These are phyloP conservation scores for Scytalidium sp. DNA, from an alignment of 2,329 filamentous ascomycete genomes.

Conservation along the genomic window DNA sequence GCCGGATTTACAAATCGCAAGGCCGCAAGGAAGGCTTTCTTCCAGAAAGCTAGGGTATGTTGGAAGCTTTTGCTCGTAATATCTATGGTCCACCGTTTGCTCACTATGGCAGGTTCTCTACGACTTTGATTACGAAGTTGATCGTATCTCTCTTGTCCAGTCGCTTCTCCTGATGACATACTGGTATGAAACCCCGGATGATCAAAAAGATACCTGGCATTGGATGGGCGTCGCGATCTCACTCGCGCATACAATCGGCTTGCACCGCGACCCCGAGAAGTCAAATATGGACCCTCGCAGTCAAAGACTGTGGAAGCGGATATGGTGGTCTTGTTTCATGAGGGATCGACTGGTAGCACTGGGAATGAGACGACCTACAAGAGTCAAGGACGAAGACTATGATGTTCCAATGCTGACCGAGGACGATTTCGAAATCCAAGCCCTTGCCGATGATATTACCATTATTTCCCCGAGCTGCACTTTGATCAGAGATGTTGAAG, in stretches of 20 bases:
- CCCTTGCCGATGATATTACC: constrained; percentile 64
- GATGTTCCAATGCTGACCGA: constrained; percentile 88
- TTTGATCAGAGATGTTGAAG: constrained; percentile 64
- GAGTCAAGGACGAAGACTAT: constrained; percentile 91
- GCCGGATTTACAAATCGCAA: constrained; percentile 78
- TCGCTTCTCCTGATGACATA: constrained; percentile 90
- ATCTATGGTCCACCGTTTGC: constrained; percentile 3
- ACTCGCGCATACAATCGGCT: constrained; percentile 86
- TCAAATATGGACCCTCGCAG: constrained; percentile 72
- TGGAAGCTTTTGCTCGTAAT: not conserved
- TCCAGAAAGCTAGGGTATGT: constrained; percentile 80
- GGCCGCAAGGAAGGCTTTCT: constrained; percentile 82
- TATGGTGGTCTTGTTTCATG: constrained; percentile 99
- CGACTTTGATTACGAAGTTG: constrained; percentile 92
- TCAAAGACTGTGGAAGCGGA: constrained; percentile 86
- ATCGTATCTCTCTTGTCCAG: constrained; percentile 85
- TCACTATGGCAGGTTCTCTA: constrained; percentile 65
- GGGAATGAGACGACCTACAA: constrained; percentile 87
- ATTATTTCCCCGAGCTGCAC: constrained; percentile 69
- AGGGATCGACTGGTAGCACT: constrained; percentile 88
- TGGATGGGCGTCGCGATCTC: constrained; percentile 98
- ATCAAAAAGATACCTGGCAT: constrained; percentile 97
- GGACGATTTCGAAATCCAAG: constrained; percentile 77
- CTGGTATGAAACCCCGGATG: constrained; percentile 96
- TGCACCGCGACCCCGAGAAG: constrained; percentile 81